Conservation (phyloP, 148 eudicot species). For the Cornus controversa region DNA sequence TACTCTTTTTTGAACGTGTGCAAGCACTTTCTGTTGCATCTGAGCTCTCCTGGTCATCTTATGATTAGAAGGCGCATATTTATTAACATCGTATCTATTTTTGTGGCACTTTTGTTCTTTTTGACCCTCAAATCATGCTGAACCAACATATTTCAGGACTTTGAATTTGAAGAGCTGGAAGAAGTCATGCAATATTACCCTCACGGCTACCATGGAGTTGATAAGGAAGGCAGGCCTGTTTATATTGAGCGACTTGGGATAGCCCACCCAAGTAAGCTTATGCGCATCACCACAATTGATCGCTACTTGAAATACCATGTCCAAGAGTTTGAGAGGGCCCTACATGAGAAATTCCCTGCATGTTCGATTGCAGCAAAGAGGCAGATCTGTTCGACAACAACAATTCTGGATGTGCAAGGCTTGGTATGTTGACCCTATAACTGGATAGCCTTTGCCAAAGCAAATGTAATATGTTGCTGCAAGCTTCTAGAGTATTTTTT, state of each 20-base stretch:
- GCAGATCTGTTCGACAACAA: slow-evolving; percentile 63
- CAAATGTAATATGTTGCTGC: neutral
- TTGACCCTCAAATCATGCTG: neutral
- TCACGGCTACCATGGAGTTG: slow-evolving; percentile 90
- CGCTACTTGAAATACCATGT: slow-evolving; percentile 77
- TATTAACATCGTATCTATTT: neutral
- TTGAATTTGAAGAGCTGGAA: slow-evolving; percentile 66
- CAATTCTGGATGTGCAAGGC: slow-evolving; percentile 88
- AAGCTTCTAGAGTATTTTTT: neutral
- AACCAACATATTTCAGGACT: slow-evolving; percentile 40
- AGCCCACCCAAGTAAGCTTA: slow-evolving; percentile 72
- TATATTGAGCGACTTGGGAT: slow-evolving; percentile 81
- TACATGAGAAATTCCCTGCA: slow-evolving; percentile 77
- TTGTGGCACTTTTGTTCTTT: neutral
- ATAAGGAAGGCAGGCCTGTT: slow-evolving; percentile 80
- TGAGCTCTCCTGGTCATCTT: neutral
- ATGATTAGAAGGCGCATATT: neutral
- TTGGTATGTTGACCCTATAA: slow-evolving; percentile 41
- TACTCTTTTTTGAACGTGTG: neutral
- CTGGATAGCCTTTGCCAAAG: neutral
- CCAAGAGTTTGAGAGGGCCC: slow-evolving; percentile 76
- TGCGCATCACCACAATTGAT: slow-evolving; percentile 65
- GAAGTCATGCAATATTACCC: slow-evolving; percentile 75
- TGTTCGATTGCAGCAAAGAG: slow-evolving; percentile 83
- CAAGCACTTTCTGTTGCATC: neutral